Conservation (phyloP, 352 stramenopile species). For the Phytopythium kandeliae region DNA sequence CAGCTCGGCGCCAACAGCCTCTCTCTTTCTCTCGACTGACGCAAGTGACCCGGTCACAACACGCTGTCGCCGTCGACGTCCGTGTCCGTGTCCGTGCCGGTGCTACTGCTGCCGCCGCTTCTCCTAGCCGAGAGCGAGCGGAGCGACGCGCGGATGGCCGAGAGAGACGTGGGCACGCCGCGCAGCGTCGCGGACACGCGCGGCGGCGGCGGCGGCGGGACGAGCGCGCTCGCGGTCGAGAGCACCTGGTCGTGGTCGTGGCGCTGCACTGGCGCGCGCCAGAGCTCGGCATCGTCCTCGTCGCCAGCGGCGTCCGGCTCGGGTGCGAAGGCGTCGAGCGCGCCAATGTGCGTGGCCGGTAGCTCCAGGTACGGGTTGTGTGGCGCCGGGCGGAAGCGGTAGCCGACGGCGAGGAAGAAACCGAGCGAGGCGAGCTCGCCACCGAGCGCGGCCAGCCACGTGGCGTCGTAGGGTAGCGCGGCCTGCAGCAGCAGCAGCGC, state of each 20-base stretch:
- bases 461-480: constrained; percentile 89
- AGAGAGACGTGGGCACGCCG: constrained; percentile 16
- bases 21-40: no score
- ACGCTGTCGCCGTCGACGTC: constrained; percentile 6
- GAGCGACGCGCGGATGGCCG: constrained; percentile 14
- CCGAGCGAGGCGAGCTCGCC: constrained; percentile 76
- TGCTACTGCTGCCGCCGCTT: constrained; percentile 19
- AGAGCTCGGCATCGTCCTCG: constrained; percentile 42
- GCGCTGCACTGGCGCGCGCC: constrained; percentile 20
- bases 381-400: constrained; percentile 87
- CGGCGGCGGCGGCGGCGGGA: constrained; percentile 1
- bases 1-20: no score
- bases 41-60: background rate
- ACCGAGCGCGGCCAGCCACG: constrained; percentile 56
- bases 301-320: constrained; percentile 38
- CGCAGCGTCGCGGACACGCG: constrained; percentile 2
- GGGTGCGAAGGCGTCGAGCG: constrained; percentile 71
- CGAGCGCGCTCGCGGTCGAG: background rate
- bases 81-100: constrained; percentile 7
- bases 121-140: constrained; percentile 14
- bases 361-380: constrained; percentile 92
- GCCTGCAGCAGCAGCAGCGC: constrained; percentile 92
- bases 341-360: constrained; percentile 51
- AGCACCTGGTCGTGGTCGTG: constrained; percentile 19
- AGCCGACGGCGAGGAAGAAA: constrained; percentile 93